These are phyloP conservation scores for Phialophora chinensis DNA, from an alignment of 2,329 filamentous ascomycete genomes.

Conservation along the genomic window DNA sequence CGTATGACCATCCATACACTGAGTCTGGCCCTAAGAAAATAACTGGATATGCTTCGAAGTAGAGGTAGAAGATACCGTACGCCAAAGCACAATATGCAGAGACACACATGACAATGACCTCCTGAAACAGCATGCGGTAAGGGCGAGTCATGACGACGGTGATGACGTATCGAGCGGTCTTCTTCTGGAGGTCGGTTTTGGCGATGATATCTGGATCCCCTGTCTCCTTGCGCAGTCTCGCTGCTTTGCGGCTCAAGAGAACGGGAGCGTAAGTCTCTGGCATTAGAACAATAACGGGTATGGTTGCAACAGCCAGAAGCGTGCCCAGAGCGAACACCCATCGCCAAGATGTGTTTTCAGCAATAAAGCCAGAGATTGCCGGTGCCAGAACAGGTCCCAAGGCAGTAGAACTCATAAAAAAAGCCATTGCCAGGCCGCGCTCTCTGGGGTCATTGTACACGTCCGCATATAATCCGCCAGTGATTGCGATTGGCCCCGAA, in stretches of 20 bases:
- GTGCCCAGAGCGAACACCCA: slow-evolving; percentile 65
- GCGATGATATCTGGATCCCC: slow-evolving; percentile 60
- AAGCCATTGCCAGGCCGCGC: slow-evolving; percentile 49
- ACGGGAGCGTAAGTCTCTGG: slow-evolving; percentile 69
- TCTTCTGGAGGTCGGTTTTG: slow-evolving; percentile 67
- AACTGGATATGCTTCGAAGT: slow-evolving; percentile 75
- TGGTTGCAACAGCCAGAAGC: slow-evolving; percentile 66
- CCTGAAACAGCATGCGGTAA: slow-evolving; percentile 72
- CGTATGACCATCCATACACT: slow-evolving; percentile 47
- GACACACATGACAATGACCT: slow-evolving; percentile 74
- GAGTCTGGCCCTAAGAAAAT: slow-evolving; percentile 62
- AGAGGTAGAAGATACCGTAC: slow-evolving; percentile 74
- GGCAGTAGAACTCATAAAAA: slow-evolving; percentile 52
- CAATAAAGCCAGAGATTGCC: slow-evolving; percentile 54
- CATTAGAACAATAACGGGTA: slow-evolving; percentile 66
- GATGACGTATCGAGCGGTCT: slow-evolving; percentile 48
- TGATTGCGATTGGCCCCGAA: slow-evolving; percentile 51
- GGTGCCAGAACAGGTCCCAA: slow-evolving; percentile 52
- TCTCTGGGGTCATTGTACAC: slow-evolving; percentile 51
- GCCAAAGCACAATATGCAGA: slow-evolving; percentile 74
- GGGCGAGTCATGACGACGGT: slow-evolving; percentile 74
- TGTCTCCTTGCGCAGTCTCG: slow-evolving; percentile 61
- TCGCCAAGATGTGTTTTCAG: slow-evolving; percentile 50
- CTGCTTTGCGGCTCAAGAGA: slow-evolving; percentile 63
- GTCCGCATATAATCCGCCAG: slow-evolving; percentile 55